Evolutionary conservation across 225 moss, liverwort and hornwort species (phyloP), one percentile per base, ranked within the genome.

Genomic region (Antitrichia curtipendula): DNA sequence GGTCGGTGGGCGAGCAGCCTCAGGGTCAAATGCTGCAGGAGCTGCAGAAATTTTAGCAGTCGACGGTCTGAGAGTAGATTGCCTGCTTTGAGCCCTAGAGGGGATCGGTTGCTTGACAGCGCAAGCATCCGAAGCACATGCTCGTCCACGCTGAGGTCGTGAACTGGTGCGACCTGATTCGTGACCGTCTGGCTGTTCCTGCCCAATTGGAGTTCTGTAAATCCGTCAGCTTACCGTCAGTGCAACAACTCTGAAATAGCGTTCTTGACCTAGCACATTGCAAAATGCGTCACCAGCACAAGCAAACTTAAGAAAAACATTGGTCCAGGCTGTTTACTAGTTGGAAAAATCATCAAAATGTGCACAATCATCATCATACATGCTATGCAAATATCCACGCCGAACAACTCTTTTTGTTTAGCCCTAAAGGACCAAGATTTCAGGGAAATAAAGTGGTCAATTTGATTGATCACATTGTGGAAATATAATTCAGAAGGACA

Each of bases 131-230:
- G 88, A 57, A 73, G 85, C 87, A 83, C 91, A 93, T 43, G 88
- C 85, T 75, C 93, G 90, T 85, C 90, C 93, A 80, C 89, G 82
- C 43, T 83, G 87, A 31, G 6, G 16, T 83, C 76, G 88, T 57
- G 57, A 43, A 82, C 76, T 88, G 58, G 61, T 76, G 75, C 74
- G 66, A 83, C 59, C 76, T 87, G 78, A 81, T 19, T 77, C 86
- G 52, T 41, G 62, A 88, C 85, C 45, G 65, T 91, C 89, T 81
- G 88, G 88, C 69, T 88, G 92, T 89, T 89, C 91, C 92, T 92
- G 89, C 89, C 92, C 91, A 91, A 89, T 79, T 89, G 84, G 84
- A 88, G 85, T 91, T 81, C 91, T 90, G 87, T 83, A 93, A 84
- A 93, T 87, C 68, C 75, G 91, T 93, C 87, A 93, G 90, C 88